These are phyloP conservation scores for Coemansia sp. DNA, from an alignment of 192 early-diverging fungal genomes.

Conservation along the genomic window DNA sequence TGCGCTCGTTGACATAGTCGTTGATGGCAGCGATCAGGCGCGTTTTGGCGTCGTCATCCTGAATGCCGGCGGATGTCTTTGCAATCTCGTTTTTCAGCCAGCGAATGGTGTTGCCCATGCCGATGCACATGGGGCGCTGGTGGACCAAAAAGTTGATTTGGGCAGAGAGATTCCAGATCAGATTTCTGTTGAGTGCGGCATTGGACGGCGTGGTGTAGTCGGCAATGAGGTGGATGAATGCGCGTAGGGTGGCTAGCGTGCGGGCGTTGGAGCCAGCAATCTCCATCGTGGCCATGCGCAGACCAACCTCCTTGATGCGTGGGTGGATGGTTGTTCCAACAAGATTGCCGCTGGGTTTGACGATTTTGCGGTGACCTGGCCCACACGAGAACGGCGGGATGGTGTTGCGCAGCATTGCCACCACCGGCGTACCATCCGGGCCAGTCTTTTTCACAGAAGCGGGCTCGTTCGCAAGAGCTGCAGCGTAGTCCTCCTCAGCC, in stretches of 20 bases:
- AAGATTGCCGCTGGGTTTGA: constrained; percentile 26
- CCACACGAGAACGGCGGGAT: constrained; percentile 43
- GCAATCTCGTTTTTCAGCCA: constrained; percentile 86
- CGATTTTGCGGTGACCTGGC: constrained; percentile 34
- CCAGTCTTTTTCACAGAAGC: constrained; percentile 17
- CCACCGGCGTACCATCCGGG: constrained; percentile 12
- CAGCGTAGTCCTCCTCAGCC: constrained; percentile 39
- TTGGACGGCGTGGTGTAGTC: constrained; percentile 89
- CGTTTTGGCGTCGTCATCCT: constrained; percentile 80
- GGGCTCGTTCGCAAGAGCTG: constrained; percentile 28
- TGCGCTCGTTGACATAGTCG: constrained; percentile 89
- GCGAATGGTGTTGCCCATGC: constrained; percentile 92
- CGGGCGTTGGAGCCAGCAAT: constrained; percentile 91
- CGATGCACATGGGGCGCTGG: constrained; percentile 83
- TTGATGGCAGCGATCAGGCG: constrained; percentile 73
- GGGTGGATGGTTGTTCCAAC: constrained; percentile 70
- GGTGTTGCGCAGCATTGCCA: constrained; percentile 35
- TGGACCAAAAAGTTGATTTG: constrained; percentile 89
- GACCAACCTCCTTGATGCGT: constrained; percentile 77
- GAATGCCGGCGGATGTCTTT: constrained; percentile 70
- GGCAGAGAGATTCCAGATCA: constrained; percentile 78
- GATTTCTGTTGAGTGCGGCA: constrained; percentile 74
- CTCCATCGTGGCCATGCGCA: constrained; percentile 82
- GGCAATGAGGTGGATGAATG: constrained; percentile 85
- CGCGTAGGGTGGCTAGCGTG: constrained; percentile 81